A percentile compares a stretch with the other conserved stretches of the same genome.
These are phyloP conservation scores for Quercus engelmannii DNA, from an alignment of 306 rosid genomes.

Conservation along the genomic window DNA sequence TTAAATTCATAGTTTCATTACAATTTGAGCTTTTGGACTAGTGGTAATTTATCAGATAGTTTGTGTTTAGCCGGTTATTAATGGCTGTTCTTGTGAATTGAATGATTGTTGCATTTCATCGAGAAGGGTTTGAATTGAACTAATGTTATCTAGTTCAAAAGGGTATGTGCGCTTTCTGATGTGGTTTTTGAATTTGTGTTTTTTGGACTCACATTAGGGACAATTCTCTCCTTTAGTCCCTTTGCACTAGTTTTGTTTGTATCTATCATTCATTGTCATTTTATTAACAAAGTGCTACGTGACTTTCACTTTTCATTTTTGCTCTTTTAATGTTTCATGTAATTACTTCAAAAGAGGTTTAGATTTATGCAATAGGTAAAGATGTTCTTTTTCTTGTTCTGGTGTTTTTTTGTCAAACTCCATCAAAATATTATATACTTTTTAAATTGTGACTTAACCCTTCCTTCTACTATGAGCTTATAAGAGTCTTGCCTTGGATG, in stretches of 20 bases:
- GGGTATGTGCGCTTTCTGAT: slow-evolving; percentile 2
- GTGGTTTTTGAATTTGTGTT: background rate
- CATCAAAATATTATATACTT: background rate
- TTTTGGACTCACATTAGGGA: background rate
- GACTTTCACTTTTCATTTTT: background rate
- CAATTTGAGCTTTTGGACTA: too few species aligned
- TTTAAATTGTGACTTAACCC: background rate
- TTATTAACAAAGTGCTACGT: background rate
- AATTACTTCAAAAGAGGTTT: background rate
- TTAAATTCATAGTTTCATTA: too few species aligned
- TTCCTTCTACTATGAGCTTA: background rate
- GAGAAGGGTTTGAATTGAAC: slow-evolving; percentile 11
- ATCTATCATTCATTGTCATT: background rate
- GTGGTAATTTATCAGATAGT: background rate
- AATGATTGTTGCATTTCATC: slow-evolving; percentile 2
- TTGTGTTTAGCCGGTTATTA: background rate
- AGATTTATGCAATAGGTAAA: background rate
- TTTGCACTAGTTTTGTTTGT: background rate
- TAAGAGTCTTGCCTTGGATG: background rate
- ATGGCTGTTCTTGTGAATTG: slow-evolving; percentile 3
- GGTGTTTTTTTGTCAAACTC: background rate
- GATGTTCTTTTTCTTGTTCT: background rate
- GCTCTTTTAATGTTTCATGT: background rate
- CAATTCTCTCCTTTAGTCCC: background rate
- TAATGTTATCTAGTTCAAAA: background rate